Evolutionary conservation across 768 basidiomycete genomes (phyloP), one percentile per base, ranked within the genome.

Genomic region (Russula olivacea): DNA sequence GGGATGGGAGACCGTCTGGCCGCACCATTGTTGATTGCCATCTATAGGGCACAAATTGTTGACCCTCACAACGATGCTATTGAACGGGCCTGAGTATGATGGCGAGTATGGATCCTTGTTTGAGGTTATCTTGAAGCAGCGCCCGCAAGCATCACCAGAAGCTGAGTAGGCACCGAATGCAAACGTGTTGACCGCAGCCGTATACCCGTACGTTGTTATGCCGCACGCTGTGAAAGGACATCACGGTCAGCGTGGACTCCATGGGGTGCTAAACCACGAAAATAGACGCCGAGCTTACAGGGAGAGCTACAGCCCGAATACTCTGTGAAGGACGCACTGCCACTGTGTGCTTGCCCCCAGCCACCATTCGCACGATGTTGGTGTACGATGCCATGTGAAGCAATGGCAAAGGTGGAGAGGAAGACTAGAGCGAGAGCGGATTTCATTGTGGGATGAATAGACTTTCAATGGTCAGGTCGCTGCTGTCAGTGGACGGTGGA

Each of bases 141-240:
- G 80, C 17, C 83, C 84, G 64, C 83, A 86, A 11, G 81, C 83
- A 71, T 84, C 83, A 17, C 84, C 83, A 2, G 81, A 72, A 12
- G 82, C 83, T 0, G 72, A 32, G 0, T 82, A 52, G 11, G 81
- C 74, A 45, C 83, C 83, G 60, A 82, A 86, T 0, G 83, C 72
- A 23, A 83, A 76, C 71, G 83, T 82, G 70, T 76, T 83, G 11
- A 84, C 77, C 4, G 83, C 84, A 15, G 83, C 83, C 4, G 81
- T 82, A 70, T 73, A 83, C 3, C 84, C 83, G 36, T 67, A 71
- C 3, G 77, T 81, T 17, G 75, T 74, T 15, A 23, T 4, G 5
- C 84, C 83, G 68, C 84, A 85, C 21, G 82, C 83, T 79, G 36
- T 28, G 2, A 6, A 43, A 40, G n/a, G 45, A 8, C 3, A 23